Conservation (phyloP, 2,329 filamentous ascomycete genomes). For the Colletotrichum sp. region DNA sequence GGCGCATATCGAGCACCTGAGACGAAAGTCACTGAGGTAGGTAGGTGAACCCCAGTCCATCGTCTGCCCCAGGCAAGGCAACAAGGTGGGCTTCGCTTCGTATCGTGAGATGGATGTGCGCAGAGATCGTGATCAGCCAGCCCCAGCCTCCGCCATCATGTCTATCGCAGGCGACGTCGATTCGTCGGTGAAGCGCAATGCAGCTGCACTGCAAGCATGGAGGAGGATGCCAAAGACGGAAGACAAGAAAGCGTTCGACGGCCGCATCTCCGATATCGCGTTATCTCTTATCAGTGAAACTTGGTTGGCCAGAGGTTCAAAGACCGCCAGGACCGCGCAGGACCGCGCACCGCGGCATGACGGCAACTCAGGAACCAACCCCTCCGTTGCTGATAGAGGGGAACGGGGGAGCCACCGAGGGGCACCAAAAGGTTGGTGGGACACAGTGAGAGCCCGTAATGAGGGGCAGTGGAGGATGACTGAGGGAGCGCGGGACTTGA, state of each 20-base stretch:
- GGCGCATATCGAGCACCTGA: neutral
- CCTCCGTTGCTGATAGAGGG: slow-evolving; percentile 10
- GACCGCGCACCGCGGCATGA: neutral
- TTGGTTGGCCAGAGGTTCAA: neutral
- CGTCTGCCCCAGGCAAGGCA: neutral
- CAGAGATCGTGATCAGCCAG: neutral
- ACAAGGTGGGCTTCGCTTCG: neutral
- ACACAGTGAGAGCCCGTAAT: neutral
- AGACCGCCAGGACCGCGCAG: neutral
- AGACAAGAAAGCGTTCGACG: neutral
- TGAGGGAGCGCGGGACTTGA: neutral
- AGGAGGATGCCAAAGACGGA: neutral
- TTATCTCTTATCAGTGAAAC: slow-evolving; percentile 20
- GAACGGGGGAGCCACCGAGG: neutral
- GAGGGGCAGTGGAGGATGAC: neutral
- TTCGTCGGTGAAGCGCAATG: neutral
- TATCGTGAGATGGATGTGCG: neutral
- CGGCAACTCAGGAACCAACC: slow-evolving; percentile 14
- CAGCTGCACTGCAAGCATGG: neutral
- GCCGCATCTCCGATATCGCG: slow-evolving; percentile 16
- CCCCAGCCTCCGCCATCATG: neutral
- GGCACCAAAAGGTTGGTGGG: neutral
- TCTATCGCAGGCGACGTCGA: neutral
- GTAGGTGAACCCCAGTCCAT: neutral
- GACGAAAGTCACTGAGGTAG: neutral